These are phyloP conservation scores for Plasmodium adleri DNA, from an alignment of 169 alveolate genomes.

Conservation along the genomic window DNA sequence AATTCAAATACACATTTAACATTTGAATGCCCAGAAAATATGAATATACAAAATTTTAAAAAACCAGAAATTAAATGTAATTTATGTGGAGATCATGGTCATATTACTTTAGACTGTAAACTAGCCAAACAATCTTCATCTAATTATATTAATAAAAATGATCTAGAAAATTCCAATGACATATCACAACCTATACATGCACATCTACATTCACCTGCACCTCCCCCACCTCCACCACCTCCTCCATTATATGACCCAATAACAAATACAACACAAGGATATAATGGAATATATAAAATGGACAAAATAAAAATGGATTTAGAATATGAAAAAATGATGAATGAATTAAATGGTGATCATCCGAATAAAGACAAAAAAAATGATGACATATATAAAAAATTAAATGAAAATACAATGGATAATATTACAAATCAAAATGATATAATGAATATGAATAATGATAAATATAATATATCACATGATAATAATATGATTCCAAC, in stretches of 20 bases:
- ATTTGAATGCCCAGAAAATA: constrained; percentile 87
- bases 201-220: constrained; percentile 49
- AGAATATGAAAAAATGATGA: constrained; percentile 72
- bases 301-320: constrained; percentile 57
- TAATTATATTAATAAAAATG: constrained; percentile 20
- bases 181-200: neutral
- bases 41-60: constrained; percentile 75
- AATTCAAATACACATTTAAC: constrained; percentile 89
- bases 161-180: constrained; percentile 12
- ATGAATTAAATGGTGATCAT: constrained; percentile 37
- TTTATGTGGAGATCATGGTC: constrained; percentile 94
- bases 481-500: neutral
- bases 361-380: neutral
- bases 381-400: neutral
- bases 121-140: constrained; percentile 75
- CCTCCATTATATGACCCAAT: neutral
- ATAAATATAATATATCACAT: neutral
- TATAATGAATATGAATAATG: neutral
- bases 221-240: neutral
- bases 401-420: constrained; percentile 13
- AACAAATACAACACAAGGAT: neutral
- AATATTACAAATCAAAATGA: neutral
- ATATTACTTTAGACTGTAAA: constrained; percentile 92
- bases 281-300: neutral
- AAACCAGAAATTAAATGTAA: constrained; percentile 87